phyloP scores from a whole-genome alignment of 768 basidiomycete genomes.

The Pulveroboletus sp. region DNA sequence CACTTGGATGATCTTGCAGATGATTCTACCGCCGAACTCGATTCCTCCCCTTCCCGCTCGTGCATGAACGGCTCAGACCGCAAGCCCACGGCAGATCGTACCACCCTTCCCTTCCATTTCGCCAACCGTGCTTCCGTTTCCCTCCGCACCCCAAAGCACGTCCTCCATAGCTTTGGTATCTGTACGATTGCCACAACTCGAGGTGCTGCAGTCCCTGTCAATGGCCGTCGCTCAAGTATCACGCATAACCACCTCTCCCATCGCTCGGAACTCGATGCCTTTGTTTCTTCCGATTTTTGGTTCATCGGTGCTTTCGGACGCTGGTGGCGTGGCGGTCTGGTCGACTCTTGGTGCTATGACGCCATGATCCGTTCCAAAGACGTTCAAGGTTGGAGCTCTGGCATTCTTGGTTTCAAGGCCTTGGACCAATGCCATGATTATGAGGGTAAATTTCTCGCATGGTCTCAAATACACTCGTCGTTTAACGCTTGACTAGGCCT shows the following conservation, averaged over 20 bases:
- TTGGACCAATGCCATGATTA: slow-evolving; percentile 65
- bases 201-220: slow-evolving; percentile 37
- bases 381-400: slow-evolving; percentile 71
- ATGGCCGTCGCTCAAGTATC: slow-evolving; percentile 50
- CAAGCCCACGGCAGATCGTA: slow-evolving; percentile 19
- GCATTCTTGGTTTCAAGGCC: slow-evolving; percentile 71
- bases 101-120: slow-evolving; percentile 62
- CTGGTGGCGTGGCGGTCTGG: slow-evolving; percentile 85
- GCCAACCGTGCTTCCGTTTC: slow-evolving; percentile 90
- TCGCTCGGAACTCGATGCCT: slow-evolving; percentile 35
- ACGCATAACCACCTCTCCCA: slow-evolving; percentile 20
- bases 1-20: slow-evolving; percentile 68
- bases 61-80: slow-evolving; percentile 23
- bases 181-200: slow-evolving; percentile 68
- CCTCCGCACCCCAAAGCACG: slow-evolving; percentile 85
- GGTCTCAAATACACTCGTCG: background rate
- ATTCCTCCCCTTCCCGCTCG: slow-evolving; percentile 25
- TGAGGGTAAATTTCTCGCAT: slow-evolving; percentile 44
- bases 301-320: slow-evolving; percentile 87
- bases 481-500: slow-evolving; percentile 36
- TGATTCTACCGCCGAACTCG: slow-evolving; percentile 39
- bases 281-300: slow-evolving; percentile 72
- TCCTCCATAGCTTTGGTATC: slow-evolving; percentile 81
- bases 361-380: slow-evolving; percentile 59
- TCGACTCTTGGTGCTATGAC: slow-evolving; percentile 78